These are phyloP conservation scores for Teratosphaeria nubilosa DNA, from an alignment of 2,329 filamentous ascomycete species.

Conservation along the genomic window DNA sequence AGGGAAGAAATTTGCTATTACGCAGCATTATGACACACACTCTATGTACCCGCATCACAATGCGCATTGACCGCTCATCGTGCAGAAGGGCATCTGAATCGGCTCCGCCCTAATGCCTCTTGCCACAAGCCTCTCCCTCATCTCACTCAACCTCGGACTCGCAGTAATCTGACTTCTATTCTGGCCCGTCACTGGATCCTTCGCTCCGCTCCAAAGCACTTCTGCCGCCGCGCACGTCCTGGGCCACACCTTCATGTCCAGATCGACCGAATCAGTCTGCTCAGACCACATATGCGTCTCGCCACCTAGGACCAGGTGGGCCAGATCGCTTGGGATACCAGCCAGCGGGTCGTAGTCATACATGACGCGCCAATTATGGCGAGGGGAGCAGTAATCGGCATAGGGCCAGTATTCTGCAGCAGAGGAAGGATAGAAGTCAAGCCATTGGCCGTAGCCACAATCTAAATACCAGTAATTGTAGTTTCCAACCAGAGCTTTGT, in stretches of 20 bases:
- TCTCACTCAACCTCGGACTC: conserved; percentile 59
- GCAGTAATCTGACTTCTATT: conserved; percentile 65
- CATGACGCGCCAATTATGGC: conserved; percentile 70
- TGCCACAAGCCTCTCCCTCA: conserved; percentile 64
- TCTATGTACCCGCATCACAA: conserved; percentile 1
- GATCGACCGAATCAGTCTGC: conserved; percentile 61
- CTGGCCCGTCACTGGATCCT: conserved; percentile 49
- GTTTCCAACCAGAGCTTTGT: conserved; percentile 64
- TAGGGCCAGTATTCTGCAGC: conserved; percentile 55
- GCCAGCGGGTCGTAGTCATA: conserved; percentile 69
- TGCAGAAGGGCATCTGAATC: conserved; percentile 65
- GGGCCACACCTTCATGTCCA: conserved; percentile 72
- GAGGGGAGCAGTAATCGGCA: conserved; percentile 68
- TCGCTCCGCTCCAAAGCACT: conserved; percentile 66
- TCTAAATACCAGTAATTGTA: conserved; percentile 69
- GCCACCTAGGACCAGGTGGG: conserved; percentile 65
- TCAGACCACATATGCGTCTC: conserved; percentile 78
- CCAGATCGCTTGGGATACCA: conserved; percentile 50
- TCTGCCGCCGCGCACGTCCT: conserved; percentile 64
- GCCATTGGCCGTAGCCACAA: conserved; percentile 71
- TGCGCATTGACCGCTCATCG: conserved; percentile 47
- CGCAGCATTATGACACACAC: not conserved
- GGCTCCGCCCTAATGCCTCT: conserved; percentile 55
- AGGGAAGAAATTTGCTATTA: too few species aligned
- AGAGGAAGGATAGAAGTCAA: conserved; percentile 56